A percentile compares a stretch with the other conserved stretches of the same genome.
Conservation (phyloP, 176 grass and related monocot genomes). For the Avena eriantha region DNA sequence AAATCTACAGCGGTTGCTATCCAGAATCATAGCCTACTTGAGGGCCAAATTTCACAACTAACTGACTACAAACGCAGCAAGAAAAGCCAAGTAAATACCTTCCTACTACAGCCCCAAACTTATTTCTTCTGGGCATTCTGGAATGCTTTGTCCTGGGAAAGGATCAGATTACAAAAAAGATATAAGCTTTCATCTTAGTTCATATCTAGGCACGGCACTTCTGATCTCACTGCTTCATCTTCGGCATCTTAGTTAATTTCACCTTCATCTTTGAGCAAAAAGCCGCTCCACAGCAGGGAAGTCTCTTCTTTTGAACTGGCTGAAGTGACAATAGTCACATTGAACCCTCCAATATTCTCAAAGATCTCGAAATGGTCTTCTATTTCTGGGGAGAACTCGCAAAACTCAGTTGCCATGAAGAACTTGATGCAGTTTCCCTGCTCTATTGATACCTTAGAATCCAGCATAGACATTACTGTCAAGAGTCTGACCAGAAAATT, state of each 20-base stretch:
- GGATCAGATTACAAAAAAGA: background rate
- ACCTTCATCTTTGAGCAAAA: constrained; percentile 31
- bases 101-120: background rate
- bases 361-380: constrained; percentile 63
- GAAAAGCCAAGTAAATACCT: background rate
- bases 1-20: background rate
- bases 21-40: background rate
- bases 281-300: constrained; percentile 19
- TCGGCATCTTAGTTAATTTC: background rate
- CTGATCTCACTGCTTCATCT: background rate
- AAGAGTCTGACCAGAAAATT: constrained; percentile 47
- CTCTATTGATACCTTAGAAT: constrained; percentile 36
- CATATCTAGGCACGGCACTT: background rate
- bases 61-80: background rate
- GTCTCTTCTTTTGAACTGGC: constrained; percentile 48
- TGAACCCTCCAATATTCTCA: constrained; percentile 55
- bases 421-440: constrained; percentile 54
- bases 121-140: background rate
- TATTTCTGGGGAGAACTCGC: constrained; percentile 49
- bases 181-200: background rate
- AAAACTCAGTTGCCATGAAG: constrained; percentile 58
- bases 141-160: constrained; percentile 7
- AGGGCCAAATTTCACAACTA: background rate
- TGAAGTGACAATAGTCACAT: constrained; percentile 44
- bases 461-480: constrained; percentile 58